Conservation (phyloP, 257 asterid genomes). For the Coffea eugenioides region DNA sequence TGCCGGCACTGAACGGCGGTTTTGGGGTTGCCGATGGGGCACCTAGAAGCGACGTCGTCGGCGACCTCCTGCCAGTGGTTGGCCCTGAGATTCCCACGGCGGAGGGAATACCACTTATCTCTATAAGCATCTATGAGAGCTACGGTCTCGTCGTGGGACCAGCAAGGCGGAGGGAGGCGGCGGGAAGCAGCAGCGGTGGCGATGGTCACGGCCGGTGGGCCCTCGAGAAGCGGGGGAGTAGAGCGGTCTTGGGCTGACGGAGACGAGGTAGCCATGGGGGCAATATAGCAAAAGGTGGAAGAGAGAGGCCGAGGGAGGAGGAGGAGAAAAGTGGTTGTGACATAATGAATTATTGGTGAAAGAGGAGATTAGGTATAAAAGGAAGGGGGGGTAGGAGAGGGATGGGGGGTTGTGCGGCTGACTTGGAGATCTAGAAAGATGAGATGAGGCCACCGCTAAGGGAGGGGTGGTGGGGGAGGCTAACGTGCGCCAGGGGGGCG, state of each 20-base stretch:
- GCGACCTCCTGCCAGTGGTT: constrained; percentile 99
- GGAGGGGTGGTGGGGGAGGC: constrained; percentile 47
- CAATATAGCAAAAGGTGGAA: constrained; percentile 22
- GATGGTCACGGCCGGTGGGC: constrained; percentile 44
- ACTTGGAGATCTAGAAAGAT: constrained; percentile 60
- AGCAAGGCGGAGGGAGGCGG: constrained; percentile 94
- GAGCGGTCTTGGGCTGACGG: constrained; percentile 26
- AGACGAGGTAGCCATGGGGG: constrained; percentile 42
- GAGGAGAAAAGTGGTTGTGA: constrained; percentile 31
- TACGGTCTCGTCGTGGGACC: constrained; percentile 91
- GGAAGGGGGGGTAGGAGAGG: constrained; percentile 41
- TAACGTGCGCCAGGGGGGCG: constrained; percentile 68
- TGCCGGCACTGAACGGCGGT: constrained; percentile 98
- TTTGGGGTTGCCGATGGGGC: constrained; percentile 54
- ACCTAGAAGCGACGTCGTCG: constrained; percentile 57
- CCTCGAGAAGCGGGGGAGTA: constrained; percentile 34
- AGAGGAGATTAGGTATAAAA: constrained; percentile 56
- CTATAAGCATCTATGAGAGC: constrained; percentile 75
- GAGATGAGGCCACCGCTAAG: constrained; percentile 66
- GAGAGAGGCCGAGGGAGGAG: constrained; percentile 18
- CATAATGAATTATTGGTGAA: constrained; percentile 48
- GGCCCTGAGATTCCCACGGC: constrained; percentile 89
- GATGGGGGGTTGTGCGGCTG: constrained; percentile 37
- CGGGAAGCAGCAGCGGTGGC: constrained; percentile 53
- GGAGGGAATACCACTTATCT: constrained; percentile 91